Conservation (phyloP, 1,139 yeast species). For the Pichia sp. region DNA sequence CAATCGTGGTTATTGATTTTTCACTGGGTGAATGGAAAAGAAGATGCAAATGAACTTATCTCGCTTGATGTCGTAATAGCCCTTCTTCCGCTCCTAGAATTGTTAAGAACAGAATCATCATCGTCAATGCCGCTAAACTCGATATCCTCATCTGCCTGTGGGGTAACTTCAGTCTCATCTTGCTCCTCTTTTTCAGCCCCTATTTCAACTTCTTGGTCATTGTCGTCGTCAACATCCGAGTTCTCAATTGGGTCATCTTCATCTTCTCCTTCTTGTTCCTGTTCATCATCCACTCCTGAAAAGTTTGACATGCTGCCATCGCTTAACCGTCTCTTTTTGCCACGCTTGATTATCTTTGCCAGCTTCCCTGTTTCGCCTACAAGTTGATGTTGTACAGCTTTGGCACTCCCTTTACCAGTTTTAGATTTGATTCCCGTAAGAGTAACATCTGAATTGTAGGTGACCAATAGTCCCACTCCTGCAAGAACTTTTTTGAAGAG, state of each 20-base stretch:
- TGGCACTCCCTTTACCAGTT: background rate
- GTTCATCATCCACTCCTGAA: conserved; percentile 4
- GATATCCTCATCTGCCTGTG: background rate
- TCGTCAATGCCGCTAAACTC: conserved; percentile 16
- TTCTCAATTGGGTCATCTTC: conserved; percentile 19
- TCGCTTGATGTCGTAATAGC: conserved; percentile 10
- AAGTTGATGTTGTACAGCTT: conserved; percentile 2
- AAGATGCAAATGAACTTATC: conserved; percentile 16
- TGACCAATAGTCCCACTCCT: conserved; percentile 10
- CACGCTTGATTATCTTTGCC: conserved; percentile 1
- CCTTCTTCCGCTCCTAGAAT: background rate
- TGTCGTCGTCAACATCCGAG: conserved; percentile 11
- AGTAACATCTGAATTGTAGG: background rate
- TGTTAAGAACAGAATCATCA: background rate
- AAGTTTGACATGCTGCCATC: background rate
- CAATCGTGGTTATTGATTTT: background rate
- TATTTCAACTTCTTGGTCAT: background rate
- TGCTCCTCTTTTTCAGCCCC: background rate
- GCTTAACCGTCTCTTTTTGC: conserved; percentile 5
- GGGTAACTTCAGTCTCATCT: conserved; percentile 14
- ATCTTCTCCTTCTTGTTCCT: conserved; percentile 11
- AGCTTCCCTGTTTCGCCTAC: background rate
- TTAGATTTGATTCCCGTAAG: background rate
- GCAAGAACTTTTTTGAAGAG: conserved; percentile 23
- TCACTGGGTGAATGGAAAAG: conserved; percentile 17